Conservation (phyloP, 306 rosid species). For the Crotalaria pallida region DNA sequence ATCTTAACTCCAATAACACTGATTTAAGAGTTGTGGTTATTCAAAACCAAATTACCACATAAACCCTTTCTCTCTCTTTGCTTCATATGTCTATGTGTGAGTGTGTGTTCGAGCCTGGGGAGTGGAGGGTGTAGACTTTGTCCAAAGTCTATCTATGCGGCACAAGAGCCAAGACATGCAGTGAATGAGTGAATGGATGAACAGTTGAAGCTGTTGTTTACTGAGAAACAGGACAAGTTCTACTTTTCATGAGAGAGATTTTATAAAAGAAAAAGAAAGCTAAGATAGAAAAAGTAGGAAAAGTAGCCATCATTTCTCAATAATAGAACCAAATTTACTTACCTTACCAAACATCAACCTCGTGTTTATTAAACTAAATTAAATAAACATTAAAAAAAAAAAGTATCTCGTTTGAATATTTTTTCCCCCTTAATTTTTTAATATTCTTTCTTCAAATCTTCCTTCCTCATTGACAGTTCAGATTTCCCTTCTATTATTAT, state of each 20-base stretch:
- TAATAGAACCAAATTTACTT: constrained; percentile 72
- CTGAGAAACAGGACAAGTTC: constrained; percentile 70
- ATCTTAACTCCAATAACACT: no score
- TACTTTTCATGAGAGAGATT: constrained; percentile 50
- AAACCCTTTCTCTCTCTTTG: not conserved
- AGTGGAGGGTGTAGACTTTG: constrained; percentile 38
- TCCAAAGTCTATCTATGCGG: constrained; percentile 36
- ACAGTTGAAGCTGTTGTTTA: constrained; percentile 41
- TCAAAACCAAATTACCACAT: not conserved
- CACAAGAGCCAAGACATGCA: constrained; percentile 59
- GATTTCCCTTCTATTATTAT: not conserved
- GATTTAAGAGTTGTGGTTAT: no score
- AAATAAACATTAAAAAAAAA: constrained; percentile 23
- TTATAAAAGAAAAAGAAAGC: constrained; percentile 11
- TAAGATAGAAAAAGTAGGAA: constrained; percentile 19
- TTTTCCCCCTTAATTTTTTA: not conserved
- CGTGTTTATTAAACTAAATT: constrained; percentile 53
- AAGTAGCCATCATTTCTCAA: constrained; percentile 96
- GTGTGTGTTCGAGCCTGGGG: not conserved
- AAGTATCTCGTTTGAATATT: constrained; percentile 32
- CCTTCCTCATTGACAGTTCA: constrained; percentile 11
- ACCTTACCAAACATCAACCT: constrained; percentile 81
- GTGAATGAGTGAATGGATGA: constrained; percentile 45
- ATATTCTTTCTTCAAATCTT: not conserved
- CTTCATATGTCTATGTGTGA: not conserved